Evolutionary conservation across 805 yeast genomes (phyloP), one percentile per base, ranked within the genome.

Genomic region (Pichia californica): DNA sequence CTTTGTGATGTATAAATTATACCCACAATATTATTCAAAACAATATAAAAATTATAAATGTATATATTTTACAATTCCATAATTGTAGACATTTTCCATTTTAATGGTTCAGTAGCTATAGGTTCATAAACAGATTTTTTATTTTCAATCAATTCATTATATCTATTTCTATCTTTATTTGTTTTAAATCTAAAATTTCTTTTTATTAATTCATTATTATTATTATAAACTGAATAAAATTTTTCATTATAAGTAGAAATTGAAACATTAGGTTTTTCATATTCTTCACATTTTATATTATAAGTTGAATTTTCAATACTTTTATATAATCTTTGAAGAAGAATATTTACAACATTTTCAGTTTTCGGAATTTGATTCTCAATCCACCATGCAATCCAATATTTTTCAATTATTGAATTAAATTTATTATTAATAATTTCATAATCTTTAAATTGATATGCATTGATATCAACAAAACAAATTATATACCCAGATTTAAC

Each of bases 401-500:
- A 43, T 10, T 41, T 45, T 13, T 49, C 51, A 20, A 47, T 45
- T 5, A 26, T 41, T 9, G 45, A 43, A 3, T 8, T 19, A 15
- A 44, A 13, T 13, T 38, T 43, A 5, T 38, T 36, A 1, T 30
- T 21, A 20, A 52, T 49, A 3, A 36, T 19, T 10, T 15, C 18
- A 32, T 41, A 41, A 25, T 45, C 36, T 3, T 40, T 36, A 3
- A 31, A 8, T 8, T 59, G 58, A 41, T 58, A 62, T 9, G 64
- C 64, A 38, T 61, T 62, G 18, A 63, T 48, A 43, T 64, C 68
- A 26, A 65, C 50, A 37, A 52, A 65, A 45, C 68, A 65, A 7
- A 65, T 52, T n/a, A 61, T 58, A 45, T 77, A 69, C 2, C 81
- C 79, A 0, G 74, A 66, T 55, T 79, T 80, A 20, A 69, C 39